These are phyloP conservation scores for Thermomucor indicae-seudaticae DNA, from an alignment of 371 early-diverging fungal genomes.

Conservation along the genomic window DNA sequence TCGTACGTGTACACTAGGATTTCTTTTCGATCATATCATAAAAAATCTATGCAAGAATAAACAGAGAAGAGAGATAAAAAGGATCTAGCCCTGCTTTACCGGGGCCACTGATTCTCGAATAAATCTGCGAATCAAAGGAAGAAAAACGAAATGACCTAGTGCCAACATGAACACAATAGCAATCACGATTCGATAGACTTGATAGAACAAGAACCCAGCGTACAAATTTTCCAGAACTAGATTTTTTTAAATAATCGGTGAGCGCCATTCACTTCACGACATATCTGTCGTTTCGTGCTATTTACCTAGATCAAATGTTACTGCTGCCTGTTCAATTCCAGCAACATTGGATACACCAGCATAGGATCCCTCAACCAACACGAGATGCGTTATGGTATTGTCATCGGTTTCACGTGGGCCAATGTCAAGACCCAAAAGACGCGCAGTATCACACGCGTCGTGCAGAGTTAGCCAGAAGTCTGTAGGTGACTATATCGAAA, in stretches of 20 bases:
- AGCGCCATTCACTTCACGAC: too few relatives aligned
- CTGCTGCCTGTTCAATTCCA: conserved; percentile 14
- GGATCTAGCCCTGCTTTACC: too few relatives aligned
- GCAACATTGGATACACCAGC: conserved; percentile 29
- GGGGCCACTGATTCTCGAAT: not conserved
- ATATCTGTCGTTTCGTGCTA: not conserved
- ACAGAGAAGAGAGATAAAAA: too few relatives aligned
- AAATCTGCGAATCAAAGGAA: too few relatives aligned
- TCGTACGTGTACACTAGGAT: too few relatives aligned
- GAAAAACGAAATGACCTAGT: conserved; percentile 18
- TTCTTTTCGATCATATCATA: too few relatives aligned
- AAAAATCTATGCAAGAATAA: too few relatives aligned
- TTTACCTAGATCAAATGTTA: conserved; percentile 31
- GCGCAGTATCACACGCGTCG: conserved; percentile 1
- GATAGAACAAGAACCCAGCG: conserved; percentile 26
- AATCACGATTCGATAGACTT: conserved; percentile 25
- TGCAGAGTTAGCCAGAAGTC: conserved; percentile 25
- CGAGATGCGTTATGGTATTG: conserved; percentile 1
- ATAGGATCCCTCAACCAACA: conserved; percentile 19
- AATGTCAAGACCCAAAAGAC: not conserved
- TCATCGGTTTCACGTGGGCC: not conserved
- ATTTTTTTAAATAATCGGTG: not conserved
- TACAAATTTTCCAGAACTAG: conserved; percentile 26
- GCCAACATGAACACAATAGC: conserved; percentile 8
- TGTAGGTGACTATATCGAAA: conserved; percentile 23